Base-by-base conservation (phyloP, 2,329 filamentous ascomycete species). In the Fusarium ramigenum region DNA sequence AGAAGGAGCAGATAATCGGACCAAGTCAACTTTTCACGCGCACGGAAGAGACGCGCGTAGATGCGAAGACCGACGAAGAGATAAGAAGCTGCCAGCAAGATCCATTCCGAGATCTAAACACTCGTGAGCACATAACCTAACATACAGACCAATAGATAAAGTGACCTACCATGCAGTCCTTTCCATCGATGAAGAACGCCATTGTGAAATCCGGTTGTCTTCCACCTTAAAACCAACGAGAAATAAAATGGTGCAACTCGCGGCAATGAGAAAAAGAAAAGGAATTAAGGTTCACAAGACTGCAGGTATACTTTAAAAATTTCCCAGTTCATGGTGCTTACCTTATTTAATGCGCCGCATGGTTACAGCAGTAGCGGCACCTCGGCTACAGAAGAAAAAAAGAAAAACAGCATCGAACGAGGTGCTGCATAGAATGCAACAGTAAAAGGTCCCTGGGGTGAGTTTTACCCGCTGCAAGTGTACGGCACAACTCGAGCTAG, bases 91-190 rank as follows among this genome's bases (percentile, higher is more conserved):
- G 72, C 64, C 32, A 81, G 63, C 25, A 80, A 60, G 61, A 81
- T 81, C 78, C 78, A 80, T 80, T 80, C 79, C 30, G 79, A 80
- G 66, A 81, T 76, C 79, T 79, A 42, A 28, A 11, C 5, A 44
- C 1, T 7, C 16, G 56, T 75, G 21, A 75, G 63, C 7, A 60
- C 28, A 6, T 16, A 4, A 1, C 14, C 23, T 5, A 2, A 18
- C 10, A 9, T 7, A 0, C 14, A 2, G 5, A 10, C 1, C 0
- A 10, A 39, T 5, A 28, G 8, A 2, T 4, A 0, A 5, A 32
- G 9, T 15, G 10, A 25, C 70, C 52, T 56, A 76, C 74, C 74
- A 76, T 76, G 11, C 71, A 75, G 32, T 76, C 74, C 52, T 76
- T 75, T 28, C 74, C 74, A 12, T 76, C 74, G 4, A 76, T 76